Base-by-base conservation (phyloP, 129 eudicot genomes). In the Calendula officinalis region DNA sequence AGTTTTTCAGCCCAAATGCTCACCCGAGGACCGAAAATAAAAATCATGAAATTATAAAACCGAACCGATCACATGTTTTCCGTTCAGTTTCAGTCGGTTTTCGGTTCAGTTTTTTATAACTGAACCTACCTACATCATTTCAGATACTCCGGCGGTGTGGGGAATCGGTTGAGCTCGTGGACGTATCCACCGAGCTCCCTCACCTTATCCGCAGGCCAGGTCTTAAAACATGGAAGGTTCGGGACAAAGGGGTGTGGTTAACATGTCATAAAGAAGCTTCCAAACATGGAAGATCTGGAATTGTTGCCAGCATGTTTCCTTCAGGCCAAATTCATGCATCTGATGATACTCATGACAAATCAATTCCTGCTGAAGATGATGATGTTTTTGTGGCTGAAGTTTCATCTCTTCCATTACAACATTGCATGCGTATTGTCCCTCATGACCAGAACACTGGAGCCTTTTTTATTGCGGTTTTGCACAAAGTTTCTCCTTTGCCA, bases 371-470 rank as follows among this genome's bases (percentile, higher is more conserved):
- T 22, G 1, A 75, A 33, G 80, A 82, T 52, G 51, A 75, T 22
- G 76, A 68, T 44, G 49, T 44, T 65, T 39, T 70, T 67, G 89
- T 80, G 67, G 69, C 78, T 15, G 99, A 89, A 78, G 80, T 83
- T 71, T 94, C 99, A 54, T 66, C 72, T 66, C 81, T 94, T 43
- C 97, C 99, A 3, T 77, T 94, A 42, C 97, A 88, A 67, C 86
- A 80, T 60, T 94, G 99, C 80, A 94, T 94, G 97, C 88, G 99
- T 62, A 83, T 94, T 67, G 87, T 86, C 65, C 99, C 99, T 65
- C 99, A 94, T 71, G 99, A 94, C 52, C 99, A 94, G 76, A 89
- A 94, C 75, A 88, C 84, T 11, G 99, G 99, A 63, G 90, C 99
- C 70, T 94, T 94, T 77, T 94, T 94, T 71, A 72, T 94, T 77